Percentiles rank a stretch among this genome's conserved stretches.
Evolutionary conservation across 768 basidiomycete genomes (phyloP).

Genomic region (Nevesoporus exiguus): DNA sequence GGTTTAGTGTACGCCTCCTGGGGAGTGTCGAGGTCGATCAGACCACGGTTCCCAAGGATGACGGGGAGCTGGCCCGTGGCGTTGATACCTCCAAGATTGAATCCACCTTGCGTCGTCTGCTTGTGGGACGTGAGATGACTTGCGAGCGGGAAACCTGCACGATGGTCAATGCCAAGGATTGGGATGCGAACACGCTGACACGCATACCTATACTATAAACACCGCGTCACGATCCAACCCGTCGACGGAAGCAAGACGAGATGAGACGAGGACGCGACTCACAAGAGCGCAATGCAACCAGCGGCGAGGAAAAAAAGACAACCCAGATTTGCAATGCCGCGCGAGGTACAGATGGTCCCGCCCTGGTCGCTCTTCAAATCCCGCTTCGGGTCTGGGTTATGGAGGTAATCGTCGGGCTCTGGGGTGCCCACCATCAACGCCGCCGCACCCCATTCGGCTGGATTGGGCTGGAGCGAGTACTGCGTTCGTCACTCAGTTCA

Average conservation of each 20-base stretch:
- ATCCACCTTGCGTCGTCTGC: conserved; percentile 48
- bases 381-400: conserved; percentile 57
- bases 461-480: conserved; percentile 41
- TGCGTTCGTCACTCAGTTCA: conserved; percentile 10
- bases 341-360: conserved; percentile 55
- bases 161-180: not conserved
- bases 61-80: conserved; percentile 60
- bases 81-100: conserved; percentile 75
- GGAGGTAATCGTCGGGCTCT: conserved; percentile 64
- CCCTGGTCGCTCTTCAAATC: conserved; percentile 53
- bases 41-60: conserved; percentile 40
- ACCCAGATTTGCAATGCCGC: conserved; percentile 66
- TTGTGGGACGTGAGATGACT: conserved; percentile 42
- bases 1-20: conserved; percentile 38
- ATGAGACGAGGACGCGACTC: conserved; percentile 26
- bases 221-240: not conserved
- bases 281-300: conserved; percentile 55
- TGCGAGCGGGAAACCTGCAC: conserved; percentile 48
- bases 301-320: conserved; percentile 57
- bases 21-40: conserved; percentile 58
- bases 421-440: conserved; percentile 40
- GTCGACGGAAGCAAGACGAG: no score
- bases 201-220: conserved; percentile 17
- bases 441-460: conserved; percentile 48
- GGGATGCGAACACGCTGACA: not conserved